A percentile compares a stretch with the other conserved stretches of the same genome.
Conservation (phyloP, 2,329 filamentous ascomycete species). For the Alternaria ventricosa region DNA sequence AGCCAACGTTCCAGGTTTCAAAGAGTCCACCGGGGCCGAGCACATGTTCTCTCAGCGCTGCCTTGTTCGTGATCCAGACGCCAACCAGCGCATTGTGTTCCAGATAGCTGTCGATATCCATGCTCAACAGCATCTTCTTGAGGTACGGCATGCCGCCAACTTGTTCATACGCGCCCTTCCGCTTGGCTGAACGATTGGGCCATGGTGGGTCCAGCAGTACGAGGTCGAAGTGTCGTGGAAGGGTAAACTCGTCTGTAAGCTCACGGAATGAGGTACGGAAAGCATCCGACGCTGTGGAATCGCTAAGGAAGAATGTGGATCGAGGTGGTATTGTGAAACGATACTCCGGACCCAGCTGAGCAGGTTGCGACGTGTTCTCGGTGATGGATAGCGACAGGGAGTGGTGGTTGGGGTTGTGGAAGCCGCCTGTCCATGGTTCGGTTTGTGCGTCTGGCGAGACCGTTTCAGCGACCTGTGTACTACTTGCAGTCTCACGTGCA, state of each 20-base stretch:
- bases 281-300: conserved; percentile 43
- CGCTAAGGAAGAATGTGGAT: conserved; percentile 59
- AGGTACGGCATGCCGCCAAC: conserved; percentile 56
- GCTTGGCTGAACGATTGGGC: conserved; percentile 76
- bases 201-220: conserved; percentile 80
- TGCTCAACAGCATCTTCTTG: conserved; percentile 46
- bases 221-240: conserved; percentile 66
- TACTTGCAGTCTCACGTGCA: conserved; percentile 23
- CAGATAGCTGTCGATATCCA: conserved; percentile 55
- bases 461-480: conserved; percentile 13
- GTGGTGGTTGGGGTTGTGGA: conserved; percentile 37
- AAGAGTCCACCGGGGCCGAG: conserved; percentile 67
- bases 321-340: conserved; percentile 57
- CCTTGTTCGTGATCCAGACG: conserved; percentile 80
- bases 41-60: conserved; percentile 60
- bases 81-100: conserved; percentile 61
- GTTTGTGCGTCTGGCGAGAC: conserved; percentile 8
- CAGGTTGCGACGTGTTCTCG: conserved; percentile 8
- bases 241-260: conserved; percentile 47
- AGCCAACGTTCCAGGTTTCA: conserved; percentile 68
- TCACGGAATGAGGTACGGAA: conserved; percentile 49
- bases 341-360: conserved; percentile 21
- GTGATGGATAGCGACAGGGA: conserved; percentile 36
- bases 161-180: conserved; percentile 61
- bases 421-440: conserved; percentile 37